These are phyloP conservation scores for Lojkania enalia DNA, from an alignment of 2,329 filamentous ascomycete species.

Conservation along the genomic window DNA sequence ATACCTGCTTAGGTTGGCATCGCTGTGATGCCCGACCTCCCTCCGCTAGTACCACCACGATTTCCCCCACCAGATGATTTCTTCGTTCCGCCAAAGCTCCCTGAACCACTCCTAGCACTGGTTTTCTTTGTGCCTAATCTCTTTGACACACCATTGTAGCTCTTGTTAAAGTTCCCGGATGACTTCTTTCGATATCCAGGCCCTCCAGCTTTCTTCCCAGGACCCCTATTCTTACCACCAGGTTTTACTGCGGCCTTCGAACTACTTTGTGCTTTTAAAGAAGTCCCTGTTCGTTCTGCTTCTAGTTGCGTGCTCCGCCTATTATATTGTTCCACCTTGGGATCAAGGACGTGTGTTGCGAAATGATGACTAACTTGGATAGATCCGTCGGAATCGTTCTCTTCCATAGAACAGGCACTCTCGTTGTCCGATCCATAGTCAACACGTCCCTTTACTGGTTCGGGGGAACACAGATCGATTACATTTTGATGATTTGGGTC, in stretches of 20 bases:
- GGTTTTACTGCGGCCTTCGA: neutral
- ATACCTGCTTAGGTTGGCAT: neutral
- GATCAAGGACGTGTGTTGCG: slow-evolving; percentile 22
- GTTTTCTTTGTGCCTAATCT: neutral
- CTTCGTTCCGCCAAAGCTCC: neutral
- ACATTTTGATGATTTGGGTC: slow-evolving; percentile 56
- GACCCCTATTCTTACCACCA: neutral
- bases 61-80: neutral
- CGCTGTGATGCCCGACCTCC: neutral
- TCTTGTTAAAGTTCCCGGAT: neutral
- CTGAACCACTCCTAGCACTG: neutral
- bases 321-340: slow-evolving; percentile 37
- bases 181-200: neutral
- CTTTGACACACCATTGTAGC: neutral
- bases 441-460: slow-evolving; percentile 39
- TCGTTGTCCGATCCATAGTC: slow-evolving; percentile 9
- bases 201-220: neutral
- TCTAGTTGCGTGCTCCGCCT: slow-evolving; percentile 26
- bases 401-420: slow-evolving; percentile 3
- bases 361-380: slow-evolving; percentile 37
- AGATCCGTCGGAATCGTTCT: slow-evolving; percentile 11
- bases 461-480: slow-evolving; percentile 48
- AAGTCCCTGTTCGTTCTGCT: slow-evolving; percentile 10
- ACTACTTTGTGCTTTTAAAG: neutral
- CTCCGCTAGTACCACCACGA: neutral